phyloP scores from a whole-genome alignment of 2,329 filamentous ascomycete genomes.

The Knoxdaviesia capensis region DNA sequence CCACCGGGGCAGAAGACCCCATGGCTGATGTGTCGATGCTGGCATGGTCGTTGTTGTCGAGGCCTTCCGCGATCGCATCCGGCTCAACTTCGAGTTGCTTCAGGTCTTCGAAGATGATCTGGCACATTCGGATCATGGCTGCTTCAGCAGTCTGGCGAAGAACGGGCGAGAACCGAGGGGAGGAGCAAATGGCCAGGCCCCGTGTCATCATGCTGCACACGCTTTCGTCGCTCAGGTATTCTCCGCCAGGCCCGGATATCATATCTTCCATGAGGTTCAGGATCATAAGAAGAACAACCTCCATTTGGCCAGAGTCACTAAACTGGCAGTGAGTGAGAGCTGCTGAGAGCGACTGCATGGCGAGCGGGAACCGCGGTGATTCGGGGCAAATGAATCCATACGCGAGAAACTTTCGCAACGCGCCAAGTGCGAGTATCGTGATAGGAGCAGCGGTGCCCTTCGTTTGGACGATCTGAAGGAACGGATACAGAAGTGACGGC shows the following conservation, averaged over 20 bases:
- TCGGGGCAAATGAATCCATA: constrained; percentile 75
- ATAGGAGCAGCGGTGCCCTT: constrained; percentile 93
- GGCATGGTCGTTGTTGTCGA: constrained; percentile 45
- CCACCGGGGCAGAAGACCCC: constrained; percentile 20
- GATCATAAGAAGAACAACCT: constrained; percentile 87
- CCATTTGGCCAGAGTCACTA: constrained; percentile 83
- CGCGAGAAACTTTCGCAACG: constrained; percentile 88
- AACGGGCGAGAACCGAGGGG: constrained; percentile 76
- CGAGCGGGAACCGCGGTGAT: constrained; percentile 73
- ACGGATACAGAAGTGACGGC: constrained; percentile 73
- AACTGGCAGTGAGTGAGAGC: constrained; percentile 97
- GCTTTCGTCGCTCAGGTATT: constrained; percentile 90
- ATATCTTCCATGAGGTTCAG: constrained; percentile 96
- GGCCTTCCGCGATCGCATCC: constrained; percentile 41
- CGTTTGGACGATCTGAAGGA: constrained; percentile 88
- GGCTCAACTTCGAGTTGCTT: constrained; percentile 69
- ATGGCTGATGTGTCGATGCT: constrained; percentile 66
- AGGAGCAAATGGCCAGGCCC: constrained; percentile 90
- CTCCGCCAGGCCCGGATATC: constrained; percentile 81
- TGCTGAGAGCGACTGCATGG: constrained; percentile 85
- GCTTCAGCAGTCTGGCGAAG: constrained; percentile 83
- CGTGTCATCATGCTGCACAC: constrained; percentile 99
- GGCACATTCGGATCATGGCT: constrained; percentile 97
- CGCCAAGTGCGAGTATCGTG: constrained; percentile 80
- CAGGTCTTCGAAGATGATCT: constrained; percentile 87